Evolutionary conservation across 495 filamentous ascomycete species (phyloP), one percentile per base, ranked within the genome.

Genomic region (Aspergillus nanangensis): DNA sequence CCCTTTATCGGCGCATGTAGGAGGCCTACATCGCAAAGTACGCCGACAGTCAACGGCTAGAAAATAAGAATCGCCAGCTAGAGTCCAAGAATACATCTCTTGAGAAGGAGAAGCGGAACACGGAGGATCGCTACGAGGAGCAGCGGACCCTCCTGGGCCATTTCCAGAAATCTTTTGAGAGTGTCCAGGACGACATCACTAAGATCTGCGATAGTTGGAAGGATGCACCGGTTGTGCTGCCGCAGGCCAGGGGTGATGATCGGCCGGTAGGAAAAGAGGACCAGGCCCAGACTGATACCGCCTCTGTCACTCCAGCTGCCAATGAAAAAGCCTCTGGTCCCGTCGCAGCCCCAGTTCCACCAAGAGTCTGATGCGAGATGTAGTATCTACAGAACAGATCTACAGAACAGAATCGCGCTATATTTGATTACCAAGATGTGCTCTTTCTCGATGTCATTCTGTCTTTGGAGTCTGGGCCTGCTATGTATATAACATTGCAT

Each of bases 1-100:
- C 33, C 13, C 18, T 50, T 27, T 50, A 50, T 23, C 41, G 48
- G 27, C 41, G 33, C 23, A 35, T 50, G 41, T 50, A 27, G 34
- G 48, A 50, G n/a, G 33, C 41, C 17, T 45, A 42, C 21, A 23
- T 45, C 17, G 18, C 35, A 21, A 50, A 34, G 18, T n/a, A 50
- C 34, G 15, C 39, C 14, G 41, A 50, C 5, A 45, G 41, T 43
- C 41, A 35, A 35, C 23, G 33, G 29, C 41, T 50, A 23, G 33
- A 45, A n/a, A 31, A 34, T 5, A 41, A 42, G 27, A 50, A 50
- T 29, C 32, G 20, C 14, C 29, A 45, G 20, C 48, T 50, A 8
- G 25, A 42, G 33, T 39, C 23, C 3, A 25, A 38, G 11, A 45
- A 50, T 20, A 22, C 38, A 2, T 35, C 9, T 35, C 9, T 35